A percentile compares a stretch with the other conserved stretches of the same genome.
phyloP scores from a whole-genome alignment of 495 filamentous ascomycete species.

The Trichoderma orchidacearum region DNA sequence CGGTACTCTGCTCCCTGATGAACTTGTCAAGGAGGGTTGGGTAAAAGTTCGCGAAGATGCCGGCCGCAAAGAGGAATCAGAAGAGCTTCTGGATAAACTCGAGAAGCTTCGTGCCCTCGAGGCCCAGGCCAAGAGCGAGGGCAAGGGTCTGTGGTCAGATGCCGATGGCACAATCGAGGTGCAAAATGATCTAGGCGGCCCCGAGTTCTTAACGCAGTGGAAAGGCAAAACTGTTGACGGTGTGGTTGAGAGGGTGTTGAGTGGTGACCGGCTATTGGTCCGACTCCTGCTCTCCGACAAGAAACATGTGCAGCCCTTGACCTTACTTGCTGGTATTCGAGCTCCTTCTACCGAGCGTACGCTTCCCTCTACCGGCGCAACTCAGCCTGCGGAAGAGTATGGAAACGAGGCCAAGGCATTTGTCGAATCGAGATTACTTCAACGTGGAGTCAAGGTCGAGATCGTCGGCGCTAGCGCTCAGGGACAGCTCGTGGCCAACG shows the following conservation, averaged over 20 bases:
- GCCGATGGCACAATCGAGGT: constrained; percentile 51
- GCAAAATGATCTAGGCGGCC: constrained; percentile 60
- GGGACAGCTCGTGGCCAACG: constrained; percentile 62
- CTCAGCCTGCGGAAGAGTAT: constrained; percentile 72
- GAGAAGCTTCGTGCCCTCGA: constrained; percentile 70
- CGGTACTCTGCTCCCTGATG: constrained; percentile 64
- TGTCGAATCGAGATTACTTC: constrained; percentile 71
- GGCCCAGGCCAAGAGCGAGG: constrained; percentile 59
- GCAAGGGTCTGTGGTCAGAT: constrained; percentile 64
- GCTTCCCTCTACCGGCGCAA: constrained; percentile 58
- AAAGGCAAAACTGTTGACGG: constrained; percentile 68
- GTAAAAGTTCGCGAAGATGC: constrained; percentile 85
- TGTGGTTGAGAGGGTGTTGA: constrained; percentile 73
- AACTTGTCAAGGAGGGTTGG: constrained; percentile 74
- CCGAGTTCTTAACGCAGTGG: constrained; percentile 62
- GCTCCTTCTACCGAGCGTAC: constrained; percentile 74
- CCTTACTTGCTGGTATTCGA: constrained; percentile 80
- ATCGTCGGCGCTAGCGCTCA: constrained; percentile 80
- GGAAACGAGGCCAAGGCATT: constrained; percentile 77
- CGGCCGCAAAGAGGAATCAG: constrained; percentile 69
- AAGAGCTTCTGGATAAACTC: constrained; percentile 53
- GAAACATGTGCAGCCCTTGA: constrained; percentile 68
- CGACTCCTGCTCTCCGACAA: constrained; percentile 62
- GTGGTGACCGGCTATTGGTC: constrained; percentile 78
- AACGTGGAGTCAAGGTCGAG: constrained; percentile 69